Evolutionary conservation across 129 eudicot genomes (phyloP).

Genomic region (Silybum marianum): DNA sequence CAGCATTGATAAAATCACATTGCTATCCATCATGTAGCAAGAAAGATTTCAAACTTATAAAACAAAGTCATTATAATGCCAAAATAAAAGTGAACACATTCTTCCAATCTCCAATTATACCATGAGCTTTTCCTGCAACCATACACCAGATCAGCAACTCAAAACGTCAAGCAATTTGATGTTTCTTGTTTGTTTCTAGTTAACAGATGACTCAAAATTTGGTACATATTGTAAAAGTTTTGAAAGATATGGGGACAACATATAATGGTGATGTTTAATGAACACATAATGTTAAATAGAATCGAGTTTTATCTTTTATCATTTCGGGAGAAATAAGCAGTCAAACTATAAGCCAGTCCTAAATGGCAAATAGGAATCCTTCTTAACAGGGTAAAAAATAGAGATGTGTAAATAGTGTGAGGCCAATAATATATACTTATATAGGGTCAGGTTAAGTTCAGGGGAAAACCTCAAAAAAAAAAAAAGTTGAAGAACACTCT

Average conservation of each 20-base stretch:
- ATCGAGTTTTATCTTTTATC: neutral
- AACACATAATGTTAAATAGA: too few relatives aligned
- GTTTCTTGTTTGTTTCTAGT: too few relatives aligned
- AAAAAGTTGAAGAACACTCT: too few relatives aligned
- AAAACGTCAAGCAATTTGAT: neutral
- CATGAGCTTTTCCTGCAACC: neutral
- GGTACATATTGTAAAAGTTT: too few relatives aligned
- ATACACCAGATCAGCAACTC: neutral
- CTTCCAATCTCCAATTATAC: neutral
- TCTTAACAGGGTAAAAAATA: neutral
- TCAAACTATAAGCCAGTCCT: neutral
- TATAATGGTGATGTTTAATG: too few relatives aligned
- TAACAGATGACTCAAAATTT: too few relatives aligned
- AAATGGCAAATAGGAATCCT: neutral
- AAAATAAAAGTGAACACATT: neutral
- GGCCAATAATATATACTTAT: neutral
- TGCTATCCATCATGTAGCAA: conserved; percentile 27
- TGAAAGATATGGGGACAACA: too few relatives aligned
- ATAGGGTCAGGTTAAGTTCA: too few relatives aligned
- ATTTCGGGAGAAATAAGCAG: too few relatives aligned
- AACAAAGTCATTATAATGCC: neutral
- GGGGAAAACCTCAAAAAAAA: too few relatives aligned
- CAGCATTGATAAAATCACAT: conserved; percentile 17
- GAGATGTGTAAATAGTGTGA: neutral
- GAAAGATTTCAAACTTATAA: neutral